Evolutionary conservation across 2,329 filamentous ascomycete species (phyloP).

Genomic region (Exophiala sp.): DNA sequence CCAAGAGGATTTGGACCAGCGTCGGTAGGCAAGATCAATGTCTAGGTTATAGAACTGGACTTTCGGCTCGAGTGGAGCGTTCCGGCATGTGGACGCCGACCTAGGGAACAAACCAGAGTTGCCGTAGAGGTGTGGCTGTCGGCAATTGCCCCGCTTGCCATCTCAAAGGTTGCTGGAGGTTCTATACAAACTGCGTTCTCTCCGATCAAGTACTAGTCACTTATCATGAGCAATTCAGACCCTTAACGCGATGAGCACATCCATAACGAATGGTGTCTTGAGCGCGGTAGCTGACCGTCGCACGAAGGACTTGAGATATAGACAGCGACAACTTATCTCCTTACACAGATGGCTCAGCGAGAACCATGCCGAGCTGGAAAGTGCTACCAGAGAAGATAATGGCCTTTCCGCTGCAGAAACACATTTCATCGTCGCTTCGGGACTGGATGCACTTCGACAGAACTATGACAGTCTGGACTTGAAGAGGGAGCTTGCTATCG

Average conservation of each 20-base stretch:
- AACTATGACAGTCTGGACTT: slow-evolving; percentile 32
- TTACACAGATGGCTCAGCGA: slow-evolving; percentile 35
- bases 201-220: neutral
- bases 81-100: slow-evolving; percentile 7
- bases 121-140: neutral
- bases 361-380: slow-evolving; percentile 31
- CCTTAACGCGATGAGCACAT: neutral
- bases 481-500: slow-evolving; percentile 27
- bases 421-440: slow-evolving; percentile 29
- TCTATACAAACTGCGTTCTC: too few relatives aligned
- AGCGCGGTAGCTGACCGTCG: slow-evolving; percentile 38
- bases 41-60: neutral
- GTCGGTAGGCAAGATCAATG: neutral
- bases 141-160: too few relatives aligned
- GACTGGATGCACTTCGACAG: slow-evolving; percentile 31
- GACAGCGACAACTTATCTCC: slow-evolving; percentile 38
- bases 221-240: neutral
- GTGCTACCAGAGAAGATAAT: slow-evolving; percentile 33
- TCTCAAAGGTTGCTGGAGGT: too few relatives aligned
- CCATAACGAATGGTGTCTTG: slow-evolving; percentile 25
- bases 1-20: too few relatives aligned
- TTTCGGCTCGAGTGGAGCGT: neutral
- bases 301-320: slow-evolving; percentile 37
- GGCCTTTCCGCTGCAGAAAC: slow-evolving; percentile 33
- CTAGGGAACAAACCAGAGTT: slow-evolving; percentile 8